Base-by-base conservation (phyloP, 2,329 filamentous ascomycete genomes). In the Xylaria sp. region DNA sequence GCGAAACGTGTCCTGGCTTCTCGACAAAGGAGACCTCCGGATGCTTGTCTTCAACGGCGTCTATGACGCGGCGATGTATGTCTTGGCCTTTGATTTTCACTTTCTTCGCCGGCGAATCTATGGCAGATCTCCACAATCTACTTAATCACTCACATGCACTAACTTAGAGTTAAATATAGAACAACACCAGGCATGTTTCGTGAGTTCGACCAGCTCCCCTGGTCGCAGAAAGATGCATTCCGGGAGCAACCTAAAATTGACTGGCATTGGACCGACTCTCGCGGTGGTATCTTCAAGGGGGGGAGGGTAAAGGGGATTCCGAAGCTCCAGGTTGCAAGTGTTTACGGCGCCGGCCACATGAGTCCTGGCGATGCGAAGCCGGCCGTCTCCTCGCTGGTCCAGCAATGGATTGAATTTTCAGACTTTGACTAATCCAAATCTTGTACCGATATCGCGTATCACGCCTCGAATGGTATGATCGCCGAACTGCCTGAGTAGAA, bases 391-490 rank as follows among this genome's bases (percentile, higher is more conserved):
- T 63, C 59, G 19, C 39, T 68, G 34, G 65, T 68, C n/a, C 53
- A 12, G 30, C 34, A 60, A 19, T 68, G 65, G 65, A 53, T 65
- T 17, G 54, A 62, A 34, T 45, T 45, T 11, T n/a, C 57, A 12
- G 30, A 39, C n/a, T n/a, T n/a, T 6, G 12, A 24, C 19, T 47
- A 14, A 48, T 7, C 3, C 48, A 34, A 55, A 4, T 21, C 32
- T 21, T 4, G 30, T 36, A 34, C 17, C 14, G 8, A 55, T 36
- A 34, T 3, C 32, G 32, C 2, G 34, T 72, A 77, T 51, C 74
- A 72, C 5, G 75, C 69, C 51, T 72, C 72, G 19, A 68, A 77
- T 1, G 76, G 75, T 19, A 78, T 71, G 2, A 74, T 78, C 0
- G 72, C 70, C 64, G 36, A 53, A 77, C 76, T 6, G 70, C 50